Conservation (phyloP, 2,329 filamentous ascomycete species). For the Colletotrichum shisoi region DNA sequence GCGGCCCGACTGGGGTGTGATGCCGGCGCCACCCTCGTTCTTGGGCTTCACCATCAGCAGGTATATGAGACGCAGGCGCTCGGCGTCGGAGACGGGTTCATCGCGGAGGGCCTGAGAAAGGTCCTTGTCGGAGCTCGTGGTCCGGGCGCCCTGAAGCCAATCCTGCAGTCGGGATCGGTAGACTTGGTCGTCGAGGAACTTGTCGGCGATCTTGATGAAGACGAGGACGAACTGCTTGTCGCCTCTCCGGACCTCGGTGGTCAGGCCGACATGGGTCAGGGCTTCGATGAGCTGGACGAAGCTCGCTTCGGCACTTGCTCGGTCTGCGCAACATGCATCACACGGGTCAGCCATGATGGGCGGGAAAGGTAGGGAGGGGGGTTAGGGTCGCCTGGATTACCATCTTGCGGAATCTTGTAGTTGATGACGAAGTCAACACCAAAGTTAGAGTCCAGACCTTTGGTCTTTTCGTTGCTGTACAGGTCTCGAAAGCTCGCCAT, state of each 20-base stretch:
- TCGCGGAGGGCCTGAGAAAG: constrained; percentile 71
- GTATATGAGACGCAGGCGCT: constrained; percentile 86
- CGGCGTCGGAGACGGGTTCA: constrained; percentile 85
- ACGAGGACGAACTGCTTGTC: constrained; percentile 78
- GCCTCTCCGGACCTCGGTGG: constrained; percentile 85
- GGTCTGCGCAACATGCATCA: constrained; percentile 59
- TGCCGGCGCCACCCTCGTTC: constrained; percentile 79
- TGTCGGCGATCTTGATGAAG: constrained; percentile 79
- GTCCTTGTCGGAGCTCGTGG: constrained; percentile 77
- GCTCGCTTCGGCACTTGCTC: constrained; percentile 72
- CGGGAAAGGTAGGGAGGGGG: background rate
- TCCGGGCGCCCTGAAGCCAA: constrained; percentile 89
- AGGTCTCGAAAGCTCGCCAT: constrained; percentile 39
- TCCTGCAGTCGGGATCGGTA: constrained; percentile 90
- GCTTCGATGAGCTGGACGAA: constrained; percentile 81
- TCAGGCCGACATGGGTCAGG: constrained; percentile 80
- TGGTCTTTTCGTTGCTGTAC: constrained; percentile 35
- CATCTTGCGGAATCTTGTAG: constrained; percentile 74
- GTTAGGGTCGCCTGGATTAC: constrained; percentile 53
- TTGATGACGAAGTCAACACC: constrained; percentile 88
- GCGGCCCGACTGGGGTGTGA: constrained; percentile 71
- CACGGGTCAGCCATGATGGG: background rate
- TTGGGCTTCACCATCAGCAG: constrained; percentile 78
- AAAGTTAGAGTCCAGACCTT: constrained; percentile 39
- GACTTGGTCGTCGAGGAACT: constrained; percentile 78